These are phyloP conservation scores for Fraxinus anomala DNA, from an alignment of 257 asterid genomes.

Conservation along the genomic window DNA sequence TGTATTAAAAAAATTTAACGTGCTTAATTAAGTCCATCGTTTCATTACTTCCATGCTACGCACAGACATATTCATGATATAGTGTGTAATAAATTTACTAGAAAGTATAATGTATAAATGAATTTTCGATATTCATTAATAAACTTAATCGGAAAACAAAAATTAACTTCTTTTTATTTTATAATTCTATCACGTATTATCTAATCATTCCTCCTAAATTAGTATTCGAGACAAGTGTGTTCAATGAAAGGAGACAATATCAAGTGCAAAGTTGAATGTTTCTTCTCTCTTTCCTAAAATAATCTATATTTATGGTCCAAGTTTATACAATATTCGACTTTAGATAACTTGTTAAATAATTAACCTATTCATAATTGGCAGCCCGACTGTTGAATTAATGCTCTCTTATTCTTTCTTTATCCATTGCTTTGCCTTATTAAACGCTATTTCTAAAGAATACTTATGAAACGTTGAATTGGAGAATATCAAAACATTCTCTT, in stretches of 20 bases:
- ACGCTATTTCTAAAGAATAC: background rate
- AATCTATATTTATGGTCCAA: background rate
- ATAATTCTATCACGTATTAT: too few relatives aligned
- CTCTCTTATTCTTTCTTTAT: background rate
- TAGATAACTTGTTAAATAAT: background rate
- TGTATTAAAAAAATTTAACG: too few relatives aligned
- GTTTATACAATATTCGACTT: background rate
- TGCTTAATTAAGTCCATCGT: background rate
- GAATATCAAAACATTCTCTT: background rate
- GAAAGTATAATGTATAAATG: too few relatives aligned
- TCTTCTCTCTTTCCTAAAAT: background rate
- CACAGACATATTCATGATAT: too few relatives aligned
- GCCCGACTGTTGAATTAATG: background rate
- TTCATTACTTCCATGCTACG: background rate
- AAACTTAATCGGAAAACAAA: too few relatives aligned
- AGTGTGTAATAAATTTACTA: too few relatives aligned
- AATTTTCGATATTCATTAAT: too few relatives aligned
- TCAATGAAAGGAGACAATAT: background rate
- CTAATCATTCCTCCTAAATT: too few relatives aligned
- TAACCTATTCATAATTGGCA: background rate
- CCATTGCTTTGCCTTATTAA: background rate
- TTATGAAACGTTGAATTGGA: constrained; percentile 22
- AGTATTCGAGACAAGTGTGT: background rate
- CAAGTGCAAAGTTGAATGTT: background rate
- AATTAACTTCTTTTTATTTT: too few relatives aligned